Conservation (phyloP, 2,329 filamentous ascomycete genomes). For the Aspergillus puulaauensis region DNA sequence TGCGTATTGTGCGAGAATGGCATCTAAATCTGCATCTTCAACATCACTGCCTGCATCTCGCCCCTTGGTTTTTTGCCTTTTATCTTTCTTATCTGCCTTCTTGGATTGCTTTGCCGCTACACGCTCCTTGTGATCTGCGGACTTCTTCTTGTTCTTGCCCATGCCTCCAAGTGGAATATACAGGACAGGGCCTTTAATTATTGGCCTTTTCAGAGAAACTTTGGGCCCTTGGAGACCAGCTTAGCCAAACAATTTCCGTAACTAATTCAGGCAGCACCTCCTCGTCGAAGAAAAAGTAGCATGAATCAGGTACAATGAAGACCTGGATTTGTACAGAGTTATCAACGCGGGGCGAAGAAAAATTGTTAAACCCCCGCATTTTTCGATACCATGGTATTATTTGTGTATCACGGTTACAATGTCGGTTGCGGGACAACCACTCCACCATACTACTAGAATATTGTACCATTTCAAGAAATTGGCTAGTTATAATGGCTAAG, state of each 20-base stretch:
- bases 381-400: conserved; percentile 2
- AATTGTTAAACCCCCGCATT: conserved; percentile 3
- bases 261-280: neutral
- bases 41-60: conserved; percentile 77
- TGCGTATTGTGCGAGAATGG: conserved; percentile 88
- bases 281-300: neutral
- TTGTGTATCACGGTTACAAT: conserved; percentile 2
- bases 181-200: neutral
- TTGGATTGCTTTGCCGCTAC: conserved; percentile 76
- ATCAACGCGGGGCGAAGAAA: conserved; percentile 3
- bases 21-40: conserved; percentile 90
- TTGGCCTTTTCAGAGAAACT: neutral
- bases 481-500: too few relatives aligned
- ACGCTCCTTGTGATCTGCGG: conserved; percentile 57
- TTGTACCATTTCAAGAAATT: neutral
- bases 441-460: neutral
- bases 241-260: neutral
- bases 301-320: neutral
- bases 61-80: conserved; percentile 71
- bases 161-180: conserved; percentile 29
- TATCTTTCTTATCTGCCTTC: conserved; percentile 73
- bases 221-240: neutral
- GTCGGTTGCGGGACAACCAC: neutral
- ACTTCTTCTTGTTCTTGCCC: conserved; percentile 58
- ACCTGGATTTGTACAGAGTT: neutral